A percentile compares a stretch with the other conserved stretches of the same genome.
Conservation (phyloP, 352 stramenopile species). For the Pythium monospermum region DNA sequence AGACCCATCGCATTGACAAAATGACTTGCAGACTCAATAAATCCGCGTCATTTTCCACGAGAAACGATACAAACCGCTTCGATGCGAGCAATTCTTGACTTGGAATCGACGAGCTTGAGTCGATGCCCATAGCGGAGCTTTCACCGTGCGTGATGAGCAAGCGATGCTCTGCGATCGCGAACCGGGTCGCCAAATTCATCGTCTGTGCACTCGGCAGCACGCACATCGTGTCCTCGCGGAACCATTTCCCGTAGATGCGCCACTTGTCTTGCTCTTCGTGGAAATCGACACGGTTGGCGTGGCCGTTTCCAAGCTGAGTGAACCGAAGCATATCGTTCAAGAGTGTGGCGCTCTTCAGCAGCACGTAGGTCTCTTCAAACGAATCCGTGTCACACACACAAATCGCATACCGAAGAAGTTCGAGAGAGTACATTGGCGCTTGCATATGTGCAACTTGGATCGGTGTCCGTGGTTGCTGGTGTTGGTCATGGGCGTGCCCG, state of each 20-base stretch:
- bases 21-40: slow-evolving; percentile 63
- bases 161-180: slow-evolving; percentile 54
- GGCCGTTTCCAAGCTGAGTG: slow-evolving; percentile 29
- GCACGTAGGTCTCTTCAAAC: slow-evolving; percentile 55
- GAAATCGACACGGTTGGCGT: background rate
- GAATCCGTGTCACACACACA: slow-evolving; percentile 49
- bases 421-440: slow-evolving; percentile 50
- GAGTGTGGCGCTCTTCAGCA: slow-evolving; percentile 52
- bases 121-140: slow-evolving; percentile 13
- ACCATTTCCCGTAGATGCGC: slow-evolving; percentile 52
- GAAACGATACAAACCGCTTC: slow-evolving; percentile 62
- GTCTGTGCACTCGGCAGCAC: slow-evolving; percentile 40
- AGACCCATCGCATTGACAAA: slow-evolving; percentile 50
- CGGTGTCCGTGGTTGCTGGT: slow-evolving; percentile 6
- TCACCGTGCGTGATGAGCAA: slow-evolving; percentile 23
- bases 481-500: slow-evolving; percentile 13
- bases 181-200: slow-evolving; percentile 55
- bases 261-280: slow-evolving; percentile 7
- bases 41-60: slow-evolving; percentile 59
- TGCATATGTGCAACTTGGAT: slow-evolving; percentile 37
- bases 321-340: slow-evolving; percentile 47
- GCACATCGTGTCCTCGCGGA: slow-evolving; percentile 42
- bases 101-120: slow-evolving; percentile 7
- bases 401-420: slow-evolving; percentile 55
- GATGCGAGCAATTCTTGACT: slow-evolving; percentile 44